Evolutionary conservation across 2,329 filamentous ascomycete genomes (phyloP), one percentile per base, ranked within the genome.

Genomic region (Phialophora macrospora): DNA sequence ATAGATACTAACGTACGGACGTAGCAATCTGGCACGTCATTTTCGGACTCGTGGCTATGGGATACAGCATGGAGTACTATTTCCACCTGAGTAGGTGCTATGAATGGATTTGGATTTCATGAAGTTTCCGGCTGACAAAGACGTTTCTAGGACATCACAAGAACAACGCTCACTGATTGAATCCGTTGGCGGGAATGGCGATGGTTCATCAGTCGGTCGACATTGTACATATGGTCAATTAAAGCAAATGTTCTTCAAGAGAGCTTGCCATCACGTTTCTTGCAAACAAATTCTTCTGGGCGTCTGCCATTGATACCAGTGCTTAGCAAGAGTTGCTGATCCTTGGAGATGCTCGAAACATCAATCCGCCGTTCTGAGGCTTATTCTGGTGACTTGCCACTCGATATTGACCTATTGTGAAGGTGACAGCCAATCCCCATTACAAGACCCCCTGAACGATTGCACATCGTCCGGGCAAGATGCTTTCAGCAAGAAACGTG

Each of bases 61-160:
- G 95, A 76, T 99, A 99, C 82, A 91, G 90, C 75, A 92, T 98
- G 84, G 93, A 97, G 85, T 99, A 99, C 89, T 98, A 99, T 88
- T 98, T 96, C 91, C 96, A 99, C 84, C 87, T 99, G 77, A 92
- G 95, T 99, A 68, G 6, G 68, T 89, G 58, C 48, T 54, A 17
- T 28, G 12, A 82, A 92, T 88, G 62, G 63, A 57, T 22, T 11
- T 24, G 17, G 52, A 48, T 48, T 46, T 30, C n/a, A 46, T 49
- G 24, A 22, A 24, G 11, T 26, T 49, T 7, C 34, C 34, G 28
- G 44, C 66, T 70, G 48, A 49, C 55, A 55, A 55, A 12, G 2
- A 22, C 17, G 17, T 66, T 60, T 22, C 62, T 74, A 99, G 95
- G 95, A 76, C 94, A 99, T 88, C 94, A 98, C 91, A 99, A 99